Base-by-base conservation (phyloP, 2,329 filamentous ascomycete species). In the Colletotrichum filicis region DNA sequence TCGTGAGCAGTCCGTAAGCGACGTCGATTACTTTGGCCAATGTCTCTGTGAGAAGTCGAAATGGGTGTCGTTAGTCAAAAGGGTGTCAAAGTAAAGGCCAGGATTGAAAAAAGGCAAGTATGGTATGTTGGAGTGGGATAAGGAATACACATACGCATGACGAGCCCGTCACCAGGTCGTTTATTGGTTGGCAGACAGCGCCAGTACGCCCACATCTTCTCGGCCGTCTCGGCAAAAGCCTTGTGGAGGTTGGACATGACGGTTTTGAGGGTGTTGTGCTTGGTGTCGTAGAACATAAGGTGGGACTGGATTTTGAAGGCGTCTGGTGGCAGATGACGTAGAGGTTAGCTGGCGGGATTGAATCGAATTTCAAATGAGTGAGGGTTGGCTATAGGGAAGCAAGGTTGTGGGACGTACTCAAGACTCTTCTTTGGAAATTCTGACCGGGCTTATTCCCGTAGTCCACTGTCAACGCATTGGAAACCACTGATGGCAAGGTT, bases 241-340 rank as follows among this genome's bases (percentile, higher is more conserved):
- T 88, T 87, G 78, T 92, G 90, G 4, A 98, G 84, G 76, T 97
- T 97, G n/a, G 84, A 82, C 5, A 96, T 85, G 14, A 97, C 93
- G 0, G 92, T 94, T 4, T 80, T 76, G 8, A 88, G 80, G 4
- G 91, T 89, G 83, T 98, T 98, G 85, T 96, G 92, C 4, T 87
- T 83, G 5, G 93, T 94, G 80, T 97, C 95, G 77, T 94, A 92
- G 80, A 95, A 93, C 91, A 97, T 95, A 62, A 91, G 86, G 77
- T 97, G 93, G 64, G 95, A 92, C 80, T 97, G 94, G 65, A 97
- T 91, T 80, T 95, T 95, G 85, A 98, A 95, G 4, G 91, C 84
- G 77, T 88, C 88, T 90, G 63, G 63, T 42, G 68, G 59, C 16
- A 12, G 37, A 68, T 49, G 37, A 42, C 30, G 70, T 71, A 32